Conservation (phyloP, 2,329 filamentous ascomycete species). For the Colletotrichum liaoningense region DNA sequence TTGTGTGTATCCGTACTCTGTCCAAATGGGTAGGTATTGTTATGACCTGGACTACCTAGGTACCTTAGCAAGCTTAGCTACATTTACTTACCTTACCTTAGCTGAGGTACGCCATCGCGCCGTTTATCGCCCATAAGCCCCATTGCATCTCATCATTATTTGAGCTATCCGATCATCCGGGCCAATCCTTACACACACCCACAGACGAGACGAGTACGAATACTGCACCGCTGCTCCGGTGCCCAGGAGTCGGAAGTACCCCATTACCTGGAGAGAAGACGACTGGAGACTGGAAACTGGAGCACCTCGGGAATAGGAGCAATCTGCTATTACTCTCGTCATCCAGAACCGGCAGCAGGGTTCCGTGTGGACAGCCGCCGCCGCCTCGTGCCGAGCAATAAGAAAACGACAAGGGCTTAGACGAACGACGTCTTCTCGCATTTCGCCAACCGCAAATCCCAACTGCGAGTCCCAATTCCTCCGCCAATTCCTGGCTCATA, state of each 20-base stretch:
- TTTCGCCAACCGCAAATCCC: slow-evolving; percentile 13
- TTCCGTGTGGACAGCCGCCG: slow-evolving; percentile 4
- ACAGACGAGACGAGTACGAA: not conserved
- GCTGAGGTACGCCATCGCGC: not conserved
- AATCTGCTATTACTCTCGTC: not conserved
- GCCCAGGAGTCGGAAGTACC: not conserved
- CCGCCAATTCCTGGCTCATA: not conserved
- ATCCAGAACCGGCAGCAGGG: not conserved
- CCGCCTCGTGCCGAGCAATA: slow-evolving; percentile 22
- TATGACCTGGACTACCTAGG: too few species aligned
- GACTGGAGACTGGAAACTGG: not conserved
- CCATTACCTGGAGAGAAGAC: not conserved
- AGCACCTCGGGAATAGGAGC: not conserved
- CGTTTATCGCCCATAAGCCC: not conserved
- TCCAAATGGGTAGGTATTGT: too few species aligned
- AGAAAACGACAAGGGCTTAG: slow-evolving; percentile 31
- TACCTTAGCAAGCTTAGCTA: not conserved
- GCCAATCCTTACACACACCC: not conserved
- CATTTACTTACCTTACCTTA: not conserved
- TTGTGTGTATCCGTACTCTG: not conserved
- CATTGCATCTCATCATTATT: not conserved
- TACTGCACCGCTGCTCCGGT: not conserved
- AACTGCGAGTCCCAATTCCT: not conserved
- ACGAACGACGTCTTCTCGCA: slow-evolving; percentile 24
- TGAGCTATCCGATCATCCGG: slow-evolving; percentile 4